phyloP scores from a whole-genome alignment of 1,284 basidiomycete species.

The Inonotus hispidus region DNA sequence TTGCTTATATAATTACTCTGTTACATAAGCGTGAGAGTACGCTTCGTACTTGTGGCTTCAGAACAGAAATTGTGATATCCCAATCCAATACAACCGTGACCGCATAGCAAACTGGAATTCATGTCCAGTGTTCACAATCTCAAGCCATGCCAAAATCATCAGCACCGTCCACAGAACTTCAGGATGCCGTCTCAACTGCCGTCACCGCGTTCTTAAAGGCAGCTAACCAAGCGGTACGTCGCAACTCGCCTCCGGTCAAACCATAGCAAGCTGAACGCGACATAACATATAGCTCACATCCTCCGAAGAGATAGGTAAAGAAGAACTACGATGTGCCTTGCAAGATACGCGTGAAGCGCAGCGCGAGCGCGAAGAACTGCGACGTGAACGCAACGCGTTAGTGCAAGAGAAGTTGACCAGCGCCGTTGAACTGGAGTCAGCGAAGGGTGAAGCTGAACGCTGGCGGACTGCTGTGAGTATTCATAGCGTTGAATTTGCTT shows the following conservation, averaged over 20 bases:
- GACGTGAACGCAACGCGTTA: constrained; percentile 50
- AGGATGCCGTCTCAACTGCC: constrained; percentile 17
- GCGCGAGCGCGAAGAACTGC: constrained; percentile 50
- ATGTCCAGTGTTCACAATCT: neutral
- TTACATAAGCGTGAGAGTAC: no score
- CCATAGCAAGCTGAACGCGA: neutral
- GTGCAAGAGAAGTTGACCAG: constrained; percentile 39
- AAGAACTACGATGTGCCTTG: constrained; percentile 40
- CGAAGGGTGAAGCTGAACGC: constrained; percentile 43
- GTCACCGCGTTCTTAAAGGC: constrained; percentile 17
- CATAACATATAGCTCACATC: constrained; percentile 36
- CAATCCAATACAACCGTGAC: neutral
- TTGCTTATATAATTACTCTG: no score
- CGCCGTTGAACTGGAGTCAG: constrained; percentile 42
- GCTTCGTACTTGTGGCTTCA: no score
- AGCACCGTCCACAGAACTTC: constrained; percentile 2
- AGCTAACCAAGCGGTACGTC: constrained; percentile 19
- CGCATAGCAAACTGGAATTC: neutral
- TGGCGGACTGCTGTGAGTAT: constrained; percentile 50
- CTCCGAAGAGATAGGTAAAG: constrained; percentile 39
- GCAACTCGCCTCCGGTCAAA: neutral
- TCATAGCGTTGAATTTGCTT: neutral
- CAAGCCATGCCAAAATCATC: neutral
- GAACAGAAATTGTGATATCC: neutral
- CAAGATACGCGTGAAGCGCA: constrained; percentile 43